Evolutionary conservation across 108 stramenopile genomes (phyloP).

Genomic region (Aurantiochytrium sp.): DNA sequence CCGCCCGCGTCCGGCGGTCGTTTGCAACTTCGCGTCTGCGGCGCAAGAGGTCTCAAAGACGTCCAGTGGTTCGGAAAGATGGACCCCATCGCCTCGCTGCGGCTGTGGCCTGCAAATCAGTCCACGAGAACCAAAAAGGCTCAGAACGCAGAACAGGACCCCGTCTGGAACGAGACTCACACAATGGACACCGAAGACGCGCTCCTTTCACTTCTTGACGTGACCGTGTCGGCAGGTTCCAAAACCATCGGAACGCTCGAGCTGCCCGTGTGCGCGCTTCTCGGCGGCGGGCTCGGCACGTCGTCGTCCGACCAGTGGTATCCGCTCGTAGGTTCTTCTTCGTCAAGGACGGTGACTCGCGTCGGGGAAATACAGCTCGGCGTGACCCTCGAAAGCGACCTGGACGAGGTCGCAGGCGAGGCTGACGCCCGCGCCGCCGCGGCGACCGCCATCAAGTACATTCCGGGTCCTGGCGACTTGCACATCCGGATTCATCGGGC

Average conservation of each 20-base stretch:
- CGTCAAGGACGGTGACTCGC: not conserved
- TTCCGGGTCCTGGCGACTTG: not conserved
- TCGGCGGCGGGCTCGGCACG: too few relatives aligned
- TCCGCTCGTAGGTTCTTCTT: not conserved
- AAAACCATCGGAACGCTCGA: not conserved
- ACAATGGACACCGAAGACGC: not conserved
- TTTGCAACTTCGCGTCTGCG: not conserved
- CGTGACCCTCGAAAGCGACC: not conserved
- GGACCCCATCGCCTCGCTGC: not conserved
- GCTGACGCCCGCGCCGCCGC: not conserved
- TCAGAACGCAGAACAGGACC: not conserved
- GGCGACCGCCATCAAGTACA: not conserved
- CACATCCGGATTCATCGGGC: not conserved
- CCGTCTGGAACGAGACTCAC: not conserved
- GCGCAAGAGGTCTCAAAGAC: conserved; percentile 1
- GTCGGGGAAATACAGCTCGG: not conserved
- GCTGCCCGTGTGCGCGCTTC: not conserved
- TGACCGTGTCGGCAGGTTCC: not conserved
- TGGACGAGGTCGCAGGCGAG: not conserved
- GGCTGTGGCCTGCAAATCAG: not conserved
- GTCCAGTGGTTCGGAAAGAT: conserved; percentile 21
- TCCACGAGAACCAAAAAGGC: not conserved
- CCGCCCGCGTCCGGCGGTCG: not conserved
- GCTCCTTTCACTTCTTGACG: not conserved
- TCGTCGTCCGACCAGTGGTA: conserved; percentile 17